phyloP scores from a whole-genome alignment of 129 eudicot genomes.

The Oenanthe sinensis region DNA sequence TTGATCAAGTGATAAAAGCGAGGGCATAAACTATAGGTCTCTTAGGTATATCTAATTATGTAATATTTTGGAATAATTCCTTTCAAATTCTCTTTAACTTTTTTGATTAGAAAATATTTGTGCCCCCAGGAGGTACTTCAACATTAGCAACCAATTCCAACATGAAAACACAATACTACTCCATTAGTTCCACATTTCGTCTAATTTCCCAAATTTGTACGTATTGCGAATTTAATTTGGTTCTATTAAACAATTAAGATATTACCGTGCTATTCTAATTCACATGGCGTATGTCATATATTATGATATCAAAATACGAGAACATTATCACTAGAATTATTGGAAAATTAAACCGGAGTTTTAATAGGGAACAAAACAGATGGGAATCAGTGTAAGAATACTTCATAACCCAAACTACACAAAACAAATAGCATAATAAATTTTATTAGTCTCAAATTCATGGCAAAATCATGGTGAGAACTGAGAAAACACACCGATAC shows the following conservation, averaged over 20 bases:
- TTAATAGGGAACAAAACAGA: background rate
- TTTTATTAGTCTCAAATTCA: background rate
- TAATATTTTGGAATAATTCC: background rate
- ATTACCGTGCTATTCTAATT: background rate
- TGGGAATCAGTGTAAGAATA: background rate
- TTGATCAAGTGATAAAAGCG: background rate
- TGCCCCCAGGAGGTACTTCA: background rate
- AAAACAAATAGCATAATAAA: background rate
- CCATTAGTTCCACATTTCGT: background rate
- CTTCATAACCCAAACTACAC: background rate
- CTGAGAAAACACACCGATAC: background rate
- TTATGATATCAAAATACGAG: background rate
- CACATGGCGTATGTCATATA: background rate
- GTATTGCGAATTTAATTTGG: background rate
- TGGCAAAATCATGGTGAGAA: background rate
- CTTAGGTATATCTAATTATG: background rate
- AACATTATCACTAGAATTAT: background rate
- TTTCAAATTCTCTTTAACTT: no score
- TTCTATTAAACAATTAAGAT: background rate
- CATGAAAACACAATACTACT: no score
- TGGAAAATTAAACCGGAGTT: background rate
- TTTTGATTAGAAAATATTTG: no score
- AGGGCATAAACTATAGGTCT: background rate
- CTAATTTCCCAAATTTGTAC: background rate
- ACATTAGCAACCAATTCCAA: background rate